These are phyloP conservation scores for Cyclotella choctawhatcheeana DNA, from an alignment of 108 stramenopile genomes.

Conservation along the genomic window DNA sequence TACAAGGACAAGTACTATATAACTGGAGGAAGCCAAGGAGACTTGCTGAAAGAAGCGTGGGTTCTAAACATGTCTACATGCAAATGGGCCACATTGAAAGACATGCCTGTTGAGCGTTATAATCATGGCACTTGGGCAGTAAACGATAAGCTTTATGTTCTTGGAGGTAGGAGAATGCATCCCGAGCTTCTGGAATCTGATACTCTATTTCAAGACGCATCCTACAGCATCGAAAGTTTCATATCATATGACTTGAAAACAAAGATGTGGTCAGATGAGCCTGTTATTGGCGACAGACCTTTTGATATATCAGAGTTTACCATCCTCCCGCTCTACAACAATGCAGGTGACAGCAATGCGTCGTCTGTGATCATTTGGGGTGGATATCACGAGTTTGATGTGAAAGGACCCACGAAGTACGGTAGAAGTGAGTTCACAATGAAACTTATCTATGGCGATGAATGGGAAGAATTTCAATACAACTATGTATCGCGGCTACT, in stretches of 20 bases:
- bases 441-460: conserved; percentile 7
- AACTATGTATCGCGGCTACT: conserved; percentile 3
- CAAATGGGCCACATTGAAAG: conserved; percentile 17
- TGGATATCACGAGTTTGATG: conserved; percentile 10
- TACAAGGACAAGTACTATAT: conserved; percentile 35
- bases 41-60: conserved; percentile 4
- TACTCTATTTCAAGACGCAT: not conserved
- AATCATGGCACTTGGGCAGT: conserved; percentile 30
- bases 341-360: conserved; percentile 1
- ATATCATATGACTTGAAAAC: conserved; percentile 14
- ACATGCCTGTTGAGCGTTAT: not conserved
- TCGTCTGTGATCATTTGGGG: conserved; percentile 30
- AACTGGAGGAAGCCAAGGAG: not conserved
- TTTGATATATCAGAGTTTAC: conserved; percentile 12
- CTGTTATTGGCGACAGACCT: conserved; percentile 14
- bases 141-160: conserved; percentile 20
- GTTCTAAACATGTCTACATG: conserved; percentile 2
- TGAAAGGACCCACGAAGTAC: too few relatives aligned
- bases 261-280: conserved; percentile 13
- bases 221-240: conserved; percentile 17
- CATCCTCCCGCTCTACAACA: conserved; percentile 15
- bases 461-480: not conserved
- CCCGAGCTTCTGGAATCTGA: too few relatives aligned
- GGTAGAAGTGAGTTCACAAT: too few relatives aligned
- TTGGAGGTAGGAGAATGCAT: conserved; percentile 5